These are phyloP conservation scores for Suillus ampliporus DNA, from an alignment of 768 basidiomycete genomes.

Conservation along the genomic window DNA sequence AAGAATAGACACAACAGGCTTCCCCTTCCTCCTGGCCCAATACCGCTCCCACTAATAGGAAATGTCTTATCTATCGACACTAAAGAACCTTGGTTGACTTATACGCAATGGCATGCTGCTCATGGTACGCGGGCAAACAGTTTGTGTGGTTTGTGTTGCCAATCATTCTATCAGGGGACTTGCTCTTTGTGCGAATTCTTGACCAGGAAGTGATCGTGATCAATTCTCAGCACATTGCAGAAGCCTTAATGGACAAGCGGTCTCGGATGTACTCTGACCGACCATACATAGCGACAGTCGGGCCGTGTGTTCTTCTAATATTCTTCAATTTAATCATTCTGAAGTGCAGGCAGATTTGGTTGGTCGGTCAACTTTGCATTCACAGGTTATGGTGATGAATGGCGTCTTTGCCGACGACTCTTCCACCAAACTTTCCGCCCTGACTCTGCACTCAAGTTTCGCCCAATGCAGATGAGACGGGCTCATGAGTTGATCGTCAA, in stretches of 20 bases:
- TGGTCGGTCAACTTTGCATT: slow-evolving; percentile 9
- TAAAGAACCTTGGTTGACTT: slow-evolving; percentile 38
- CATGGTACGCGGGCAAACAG: slow-evolving; percentile 20
- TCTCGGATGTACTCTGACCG: slow-evolving; percentile 46
- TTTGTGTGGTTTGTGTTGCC: neutral
- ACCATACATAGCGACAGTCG: slow-evolving; percentile 17
- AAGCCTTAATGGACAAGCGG: slow-evolving; percentile 43
- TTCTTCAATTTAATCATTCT: neutral
- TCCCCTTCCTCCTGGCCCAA: slow-evolving; percentile 52
- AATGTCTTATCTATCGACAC: slow-evolving; percentile 49
- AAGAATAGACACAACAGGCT: neutral
- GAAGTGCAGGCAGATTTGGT: slow-evolving; percentile 7
- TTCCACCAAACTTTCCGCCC: slow-evolving; percentile 20
- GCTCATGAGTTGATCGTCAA: slow-evolving; percentile 2
- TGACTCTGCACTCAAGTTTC: slow-evolving; percentile 8
- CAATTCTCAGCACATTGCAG: slow-evolving; percentile 37
- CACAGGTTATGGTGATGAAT: slow-evolving; percentile 11
- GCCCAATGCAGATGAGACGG: slow-evolving; percentile 9
- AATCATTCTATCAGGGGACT: slow-evolving; percentile 26
- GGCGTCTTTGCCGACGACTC: slow-evolving; percentile 18
- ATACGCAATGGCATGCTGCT: slow-evolving; percentile 40
- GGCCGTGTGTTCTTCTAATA: slow-evolving; percentile 2
- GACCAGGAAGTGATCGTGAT: slow-evolving; percentile 37
- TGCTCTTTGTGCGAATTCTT: slow-evolving; percentile 35
- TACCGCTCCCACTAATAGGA: slow-evolving; percentile 49